A percentile compares a stretch with the other conserved stretches of the same genome.
Conservation (phyloP, 2,329 filamentous ascomycete genomes). For the Simplicillium aogashimaense region DNA sequence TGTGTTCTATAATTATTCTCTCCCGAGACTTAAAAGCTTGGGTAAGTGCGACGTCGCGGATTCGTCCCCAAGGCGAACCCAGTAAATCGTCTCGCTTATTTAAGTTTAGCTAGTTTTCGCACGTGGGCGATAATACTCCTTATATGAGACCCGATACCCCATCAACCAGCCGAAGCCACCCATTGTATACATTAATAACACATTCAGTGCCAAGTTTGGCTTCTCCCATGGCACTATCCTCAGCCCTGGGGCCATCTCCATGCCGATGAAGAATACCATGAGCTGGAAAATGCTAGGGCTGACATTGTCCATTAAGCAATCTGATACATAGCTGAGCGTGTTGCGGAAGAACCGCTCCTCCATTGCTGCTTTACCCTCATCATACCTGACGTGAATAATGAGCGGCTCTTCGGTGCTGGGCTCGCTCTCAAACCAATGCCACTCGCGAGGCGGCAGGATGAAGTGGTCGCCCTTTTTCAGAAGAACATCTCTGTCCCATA, state of each 20-base stretch:
- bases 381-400: slow-evolving; percentile 4
- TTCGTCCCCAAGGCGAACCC: too few species aligned
- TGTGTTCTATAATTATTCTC: too few species aligned
- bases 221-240: slow-evolving; percentile 1
- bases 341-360: slow-evolving; percentile 15
- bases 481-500: slow-evolving; percentile 6
- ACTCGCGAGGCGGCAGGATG: slow-evolving; percentile 3
- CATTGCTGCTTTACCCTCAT: slow-evolving; percentile 7
- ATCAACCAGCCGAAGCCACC: slow-evolving; percentile 5
- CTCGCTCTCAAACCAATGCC: slow-evolving; percentile 10
- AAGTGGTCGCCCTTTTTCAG: slow-evolving; percentile 3
- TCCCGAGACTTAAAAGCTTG: too few species aligned
- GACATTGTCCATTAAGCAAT: slow-evolving; percentile 8
- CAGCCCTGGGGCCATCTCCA: slow-evolving; percentile 9
- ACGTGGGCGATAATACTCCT: slow-evolving; percentile 6
- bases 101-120: not conserved
- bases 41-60: too few species aligned
- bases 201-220: slow-evolving; percentile 6
- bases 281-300: slow-evolving; percentile 12
- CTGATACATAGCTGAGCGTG: slow-evolving; percentile 11
- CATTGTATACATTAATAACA: slow-evolving; percentile 5
- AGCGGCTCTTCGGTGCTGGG: slow-evolving; percentile 5
- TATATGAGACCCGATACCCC: slow-evolving; percentile 7
- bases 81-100: too few species aligned
- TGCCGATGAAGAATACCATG: slow-evolving; percentile 10